phyloP scores from a whole-genome alignment of 345 rosid genomes.

The Aquilaria malaccensis region DNA sequence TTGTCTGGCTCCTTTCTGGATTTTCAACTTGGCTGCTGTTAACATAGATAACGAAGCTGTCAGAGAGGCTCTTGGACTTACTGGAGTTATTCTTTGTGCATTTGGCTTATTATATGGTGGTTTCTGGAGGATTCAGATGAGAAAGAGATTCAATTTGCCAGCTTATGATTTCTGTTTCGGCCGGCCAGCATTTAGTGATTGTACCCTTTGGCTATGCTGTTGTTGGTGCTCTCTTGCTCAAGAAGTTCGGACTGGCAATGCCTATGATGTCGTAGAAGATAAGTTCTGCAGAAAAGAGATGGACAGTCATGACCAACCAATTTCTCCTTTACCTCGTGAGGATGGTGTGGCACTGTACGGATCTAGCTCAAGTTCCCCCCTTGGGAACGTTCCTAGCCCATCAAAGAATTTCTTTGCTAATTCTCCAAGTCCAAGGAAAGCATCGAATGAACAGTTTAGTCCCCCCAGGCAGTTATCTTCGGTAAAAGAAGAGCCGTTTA shows the following conservation, averaged over 20 bases:
- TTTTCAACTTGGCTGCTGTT: conserved; percentile 82
- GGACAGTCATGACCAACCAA: conserved; percentile 16
- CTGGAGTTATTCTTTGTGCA: conserved; percentile 66
- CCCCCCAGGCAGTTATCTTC: conserved; percentile 40
- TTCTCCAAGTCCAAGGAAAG: conserved; percentile 44
- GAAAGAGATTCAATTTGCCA: conserved; percentile 76
- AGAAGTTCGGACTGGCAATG: conserved; percentile 76
- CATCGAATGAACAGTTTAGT: conserved; percentile 31
- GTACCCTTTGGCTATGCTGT: conserved; percentile 75
- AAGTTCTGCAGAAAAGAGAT: conserved; percentile 29
- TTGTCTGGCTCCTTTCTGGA: conserved; percentile 91
- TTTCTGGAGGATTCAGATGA: conserved; percentile 94
- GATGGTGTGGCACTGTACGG: conserved; percentile 24
- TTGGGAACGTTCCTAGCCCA: conserved; percentile 25
- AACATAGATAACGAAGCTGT: conserved; percentile 54
- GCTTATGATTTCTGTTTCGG: conserved; percentile 71
- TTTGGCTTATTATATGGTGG: conserved; percentile 93
- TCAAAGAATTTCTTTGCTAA: conserved; percentile 15
- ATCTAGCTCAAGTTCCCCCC: conserved; percentile 30
- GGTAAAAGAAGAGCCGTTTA: conserved; percentile 34
- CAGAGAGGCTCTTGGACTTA: conserved; percentile 54
- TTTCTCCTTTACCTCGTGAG: conserved; percentile 50
- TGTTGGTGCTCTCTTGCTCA: conserved; percentile 96
- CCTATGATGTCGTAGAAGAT: conserved; percentile 63
- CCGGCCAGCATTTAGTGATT: conserved; percentile 45